Evolutionary conservation across 2,329 filamentous ascomycete species (phyloP).

Genomic region (Exophiala spinifera): DNA sequence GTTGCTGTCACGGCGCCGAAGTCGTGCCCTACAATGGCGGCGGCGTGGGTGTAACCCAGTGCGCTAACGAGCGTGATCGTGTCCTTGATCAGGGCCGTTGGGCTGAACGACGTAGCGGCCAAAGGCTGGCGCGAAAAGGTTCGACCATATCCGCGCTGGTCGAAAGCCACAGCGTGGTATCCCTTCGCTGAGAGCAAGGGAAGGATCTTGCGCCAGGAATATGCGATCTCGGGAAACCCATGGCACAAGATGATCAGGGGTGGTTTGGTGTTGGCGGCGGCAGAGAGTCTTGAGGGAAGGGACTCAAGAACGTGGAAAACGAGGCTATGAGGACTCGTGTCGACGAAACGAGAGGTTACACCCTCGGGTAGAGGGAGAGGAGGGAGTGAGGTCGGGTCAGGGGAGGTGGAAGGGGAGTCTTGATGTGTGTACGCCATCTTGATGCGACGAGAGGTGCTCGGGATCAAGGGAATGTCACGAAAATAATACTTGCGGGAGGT

Average conservation of each 20-base stretch:
- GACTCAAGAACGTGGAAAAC: slow-evolving; percentile 52
- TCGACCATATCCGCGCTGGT: slow-evolving; percentile 66
- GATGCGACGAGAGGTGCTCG: not conserved
- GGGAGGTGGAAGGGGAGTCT: slow-evolving; percentile 16
- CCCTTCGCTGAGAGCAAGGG: slow-evolving; percentile 56
- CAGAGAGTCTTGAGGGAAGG: slow-evolving; percentile 11
- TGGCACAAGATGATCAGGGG: slow-evolving; percentile 27
- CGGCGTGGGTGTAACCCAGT: slow-evolving; percentile 57
- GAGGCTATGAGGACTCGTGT: slow-evolving; percentile 55
- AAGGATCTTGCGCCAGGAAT: slow-evolving; percentile 65
- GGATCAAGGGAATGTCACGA: too few species aligned
- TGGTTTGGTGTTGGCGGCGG: slow-evolving; percentile 13
- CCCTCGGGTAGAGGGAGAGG: slow-evolving; percentile 55
- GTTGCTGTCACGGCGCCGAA: slow-evolving; percentile 62
- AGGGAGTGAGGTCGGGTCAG: slow-evolving; percentile 32
- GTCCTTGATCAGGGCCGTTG: slow-evolving; percentile 60
- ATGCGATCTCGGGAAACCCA: slow-evolving; percentile 67
- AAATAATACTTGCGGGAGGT: too few species aligned
- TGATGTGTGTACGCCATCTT: slow-evolving; percentile 26
- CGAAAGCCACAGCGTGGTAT: slow-evolving; percentile 64
- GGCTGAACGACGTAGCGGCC: slow-evolving; percentile 45
- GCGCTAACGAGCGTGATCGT: slow-evolving; percentile 59
- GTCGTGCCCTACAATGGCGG: slow-evolving; percentile 64
- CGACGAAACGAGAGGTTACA: slow-evolving; percentile 56
- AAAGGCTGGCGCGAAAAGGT: slow-evolving; percentile 53